These are phyloP conservation scores for Umbelopsis isabellina DNA, from an alignment of 192 early-diverging fungal species.

Conservation along the genomic window DNA sequence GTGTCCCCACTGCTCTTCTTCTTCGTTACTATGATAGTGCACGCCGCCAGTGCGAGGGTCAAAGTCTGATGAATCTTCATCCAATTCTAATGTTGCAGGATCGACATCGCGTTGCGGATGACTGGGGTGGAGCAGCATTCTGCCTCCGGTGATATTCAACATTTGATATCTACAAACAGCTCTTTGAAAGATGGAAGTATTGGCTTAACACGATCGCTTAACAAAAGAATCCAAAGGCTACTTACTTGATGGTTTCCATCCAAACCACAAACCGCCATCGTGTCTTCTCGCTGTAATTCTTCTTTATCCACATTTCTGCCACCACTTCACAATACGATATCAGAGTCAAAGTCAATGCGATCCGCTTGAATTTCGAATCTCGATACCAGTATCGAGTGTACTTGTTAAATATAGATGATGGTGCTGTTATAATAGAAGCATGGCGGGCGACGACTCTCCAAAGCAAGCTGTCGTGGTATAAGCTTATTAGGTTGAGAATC, in stretches of 20 bases:
- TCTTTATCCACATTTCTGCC: conserved; percentile 23
- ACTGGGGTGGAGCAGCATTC: conserved; percentile 28
- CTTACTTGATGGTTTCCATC: conserved; percentile 31
- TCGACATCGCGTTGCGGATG: conserved; percentile 30
- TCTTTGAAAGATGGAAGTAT: background rate
- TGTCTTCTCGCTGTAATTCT: conserved; percentile 18
- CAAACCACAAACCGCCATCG: conserved; percentile 24
- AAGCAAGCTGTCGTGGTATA: conserved; percentile 26
- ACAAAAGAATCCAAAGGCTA: background rate
- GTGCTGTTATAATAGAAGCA: background rate
- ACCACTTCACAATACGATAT: conserved; percentile 32
- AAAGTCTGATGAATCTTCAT: conserved; percentile 11
- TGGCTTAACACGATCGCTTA: background rate
- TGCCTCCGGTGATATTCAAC: conserved; percentile 8
- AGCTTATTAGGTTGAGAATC: conserved; percentile 18
- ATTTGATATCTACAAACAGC: conserved; percentile 20
- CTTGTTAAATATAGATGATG: conserved; percentile 12
- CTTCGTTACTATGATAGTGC: conserved; percentile 14
- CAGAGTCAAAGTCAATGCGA: conserved; percentile 22
- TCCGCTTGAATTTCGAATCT: background rate
- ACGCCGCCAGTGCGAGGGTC: conserved; percentile 30
- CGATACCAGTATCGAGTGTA: conserved; percentile 18
- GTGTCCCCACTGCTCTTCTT: background rate
- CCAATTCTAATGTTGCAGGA: conserved; percentile 22
- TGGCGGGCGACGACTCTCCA: background rate